Base-by-base conservation (phyloP, 305 asterid genomes). In the Solanum hybrid region DNA sequence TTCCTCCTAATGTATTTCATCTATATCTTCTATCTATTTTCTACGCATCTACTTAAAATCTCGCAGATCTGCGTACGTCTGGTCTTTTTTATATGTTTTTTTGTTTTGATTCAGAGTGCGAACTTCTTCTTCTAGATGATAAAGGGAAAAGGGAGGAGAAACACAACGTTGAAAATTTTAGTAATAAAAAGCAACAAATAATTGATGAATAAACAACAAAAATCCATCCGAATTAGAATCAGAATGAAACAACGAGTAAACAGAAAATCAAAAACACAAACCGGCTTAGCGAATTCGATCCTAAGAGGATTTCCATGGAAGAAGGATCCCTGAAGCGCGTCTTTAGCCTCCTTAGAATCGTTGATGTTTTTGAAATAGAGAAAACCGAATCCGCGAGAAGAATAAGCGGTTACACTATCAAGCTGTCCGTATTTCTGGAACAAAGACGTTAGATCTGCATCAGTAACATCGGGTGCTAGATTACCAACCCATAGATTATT, bases 241-340 rank as follows among this genome's bases (percentile, higher is more conserved):
- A 89, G 71, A 90, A 90, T 91, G 36, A 89, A 75, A 73, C 37
- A 29, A 75, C 38, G 38, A 75, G 17, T 40, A 82, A 79, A 72
- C 51, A 86, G 36, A 90, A 89, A 92, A 91, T 89, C 35, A 89
- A 88, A 93, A 91, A 17, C 90, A 97, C 99, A 91, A 94, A 97
- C 99, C 99, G 96, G 97, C 95, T 95, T 97, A 64, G 98, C 98
- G 92, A 95, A 97, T 92, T 97, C 98, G 80, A 96, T 95, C 92
- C 93, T 96, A 86, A 96, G 88, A 3, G 95, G 90, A 89, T 88
- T 94, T 38, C 96, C 97, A 36, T 91, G 97, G 89, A 96, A 92
- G 72, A 90, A 36, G 90, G 92, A 90, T 38, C 99, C 99, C 89
- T 96, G 98, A 76, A 95, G 95, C 84, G 91, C 91, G 79, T 93